phyloP scores from a whole-genome alignment of 2,329 filamentous ascomycete genomes.

The Akanthomyces lecanii region DNA sequence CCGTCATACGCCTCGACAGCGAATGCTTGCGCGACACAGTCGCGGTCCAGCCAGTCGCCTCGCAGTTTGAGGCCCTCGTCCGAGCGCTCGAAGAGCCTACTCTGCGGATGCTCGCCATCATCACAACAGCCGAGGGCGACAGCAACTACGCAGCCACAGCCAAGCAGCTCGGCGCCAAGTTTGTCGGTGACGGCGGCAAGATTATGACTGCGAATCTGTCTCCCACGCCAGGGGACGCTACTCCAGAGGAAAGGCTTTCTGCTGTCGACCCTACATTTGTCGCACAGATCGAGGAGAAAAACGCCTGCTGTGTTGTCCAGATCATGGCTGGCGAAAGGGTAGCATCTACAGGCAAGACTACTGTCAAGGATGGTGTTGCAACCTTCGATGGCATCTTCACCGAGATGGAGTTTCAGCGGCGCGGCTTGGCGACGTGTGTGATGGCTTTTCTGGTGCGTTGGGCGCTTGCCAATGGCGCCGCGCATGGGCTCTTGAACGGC shows the following conservation, averaged over 20 bases:
- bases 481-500: not conserved
- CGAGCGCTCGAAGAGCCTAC: not conserved
- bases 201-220: not conserved
- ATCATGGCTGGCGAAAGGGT: not conserved
- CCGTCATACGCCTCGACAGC: not conserved
- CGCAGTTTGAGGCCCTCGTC: not conserved
- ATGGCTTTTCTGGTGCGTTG: not conserved
- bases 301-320: not conserved
- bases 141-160: not conserved
- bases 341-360: not conserved
- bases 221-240: not conserved
- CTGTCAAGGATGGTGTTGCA: not conserved
- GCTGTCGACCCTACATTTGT: not conserved
- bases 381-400: conserved; percentile 5
- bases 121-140: not conserved
- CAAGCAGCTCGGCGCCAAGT: not conserved
- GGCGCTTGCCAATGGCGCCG: not conserved
- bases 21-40: not conserved
- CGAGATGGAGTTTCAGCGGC: not conserved
- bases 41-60: not conserved
- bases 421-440: not conserved
- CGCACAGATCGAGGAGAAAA: not conserved
- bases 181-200: not conserved
- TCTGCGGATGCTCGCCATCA: not conserved
- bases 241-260: not conserved